Base-by-base conservation (phyloP, 768 basidiomycete species). In the Podaxis rugospora region DNA sequence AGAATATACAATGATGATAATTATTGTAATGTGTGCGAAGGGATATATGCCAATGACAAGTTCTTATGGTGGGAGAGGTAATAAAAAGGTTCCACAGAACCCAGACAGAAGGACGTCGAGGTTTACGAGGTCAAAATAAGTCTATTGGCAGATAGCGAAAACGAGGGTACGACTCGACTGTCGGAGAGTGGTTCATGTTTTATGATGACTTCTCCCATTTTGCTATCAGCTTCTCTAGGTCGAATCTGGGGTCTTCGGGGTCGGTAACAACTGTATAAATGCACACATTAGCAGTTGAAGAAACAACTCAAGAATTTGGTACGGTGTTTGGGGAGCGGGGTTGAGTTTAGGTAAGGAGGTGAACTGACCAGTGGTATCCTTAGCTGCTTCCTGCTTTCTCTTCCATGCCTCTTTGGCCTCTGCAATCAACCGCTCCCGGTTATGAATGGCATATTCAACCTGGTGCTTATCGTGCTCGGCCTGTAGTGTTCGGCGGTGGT, bases 171-270 rank as follows among this genome's bases (percentile, higher is more conserved):
- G 59, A 57, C 62, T 68, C 25, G 55, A 35, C 42, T 60, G 61
- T 32, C 32, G 51, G 57, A 51, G 47, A 51, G 59, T 64, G 46
- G 61, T 60, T 68, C 61, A 71, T 40, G 62, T 44, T 72, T 78
- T 77, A 87, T 80, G 78, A 83, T 67, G 84, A 85, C 70, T 81
- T 85, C 75, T 92, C 91, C 82, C 86, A 87, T 71, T 86, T 84
- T 47, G 81, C 80, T 71, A 92, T 69, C 62, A 97, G 76, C 75
- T 93, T 93, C 82, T 98, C 96, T 72, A 98, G 80, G 81, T 98
- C 95, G 76, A 98, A 99, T 65, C 84, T 86, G 56, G 96, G 93
- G 75, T 98, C 88, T 67, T 98, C 96, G 44, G 95, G 92, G 80
- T 99, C 87, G 65, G 93, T 90, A 65, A 97, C 80, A 66, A 96